Conservation (phyloP, 768 basidiomycete species). For the Mycena polygramma region DNA sequence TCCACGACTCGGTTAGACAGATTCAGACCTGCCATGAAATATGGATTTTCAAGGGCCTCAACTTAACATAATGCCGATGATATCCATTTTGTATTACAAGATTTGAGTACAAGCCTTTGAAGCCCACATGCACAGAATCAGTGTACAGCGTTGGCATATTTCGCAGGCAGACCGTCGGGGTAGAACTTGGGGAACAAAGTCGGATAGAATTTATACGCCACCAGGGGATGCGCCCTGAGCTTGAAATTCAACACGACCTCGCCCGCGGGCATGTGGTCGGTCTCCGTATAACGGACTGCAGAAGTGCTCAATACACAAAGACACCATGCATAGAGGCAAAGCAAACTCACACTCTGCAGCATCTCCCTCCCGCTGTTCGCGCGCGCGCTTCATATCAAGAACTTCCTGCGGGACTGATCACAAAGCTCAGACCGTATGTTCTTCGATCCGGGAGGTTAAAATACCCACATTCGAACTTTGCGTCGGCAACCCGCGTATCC, state of each 20-base stretch:
- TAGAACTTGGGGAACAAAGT: constrained; percentile 32
- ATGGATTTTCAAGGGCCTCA: too few species aligned
- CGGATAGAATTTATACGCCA: constrained; percentile 34
- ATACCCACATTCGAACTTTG: constrained; percentile 33
- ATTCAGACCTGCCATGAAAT: too few species aligned
- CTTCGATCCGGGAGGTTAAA: too few species aligned
- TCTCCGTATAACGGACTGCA: constrained; percentile 14
- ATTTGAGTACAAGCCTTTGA: too few species aligned
- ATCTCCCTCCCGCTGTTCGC: constrained; percentile 34
- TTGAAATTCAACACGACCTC: constrained; percentile 34
- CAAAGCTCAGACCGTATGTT: neutral
- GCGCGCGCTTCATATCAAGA: constrained; percentile 29
- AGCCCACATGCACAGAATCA: neutral
- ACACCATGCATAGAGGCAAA: neutral
- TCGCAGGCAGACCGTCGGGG: constrained; percentile 33
- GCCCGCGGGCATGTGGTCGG: constrained; percentile 28
- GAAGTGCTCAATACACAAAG: neutral
- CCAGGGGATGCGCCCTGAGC: constrained; percentile 32
- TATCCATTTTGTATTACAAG: too few species aligned
- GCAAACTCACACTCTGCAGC: constrained; percentile 23
- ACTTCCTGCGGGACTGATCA: constrained; percentile 28
- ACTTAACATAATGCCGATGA: too few species aligned
- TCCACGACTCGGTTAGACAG: too few species aligned
- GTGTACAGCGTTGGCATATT: constrained; percentile 19
- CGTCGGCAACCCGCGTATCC: constrained; percentile 30